Percentiles rank a stretch among this genome's conserved stretches.
Evolutionary conservation across 2,329 filamentous ascomycete species (phyloP).

Genomic region (Chaetomium sp.): DNA sequence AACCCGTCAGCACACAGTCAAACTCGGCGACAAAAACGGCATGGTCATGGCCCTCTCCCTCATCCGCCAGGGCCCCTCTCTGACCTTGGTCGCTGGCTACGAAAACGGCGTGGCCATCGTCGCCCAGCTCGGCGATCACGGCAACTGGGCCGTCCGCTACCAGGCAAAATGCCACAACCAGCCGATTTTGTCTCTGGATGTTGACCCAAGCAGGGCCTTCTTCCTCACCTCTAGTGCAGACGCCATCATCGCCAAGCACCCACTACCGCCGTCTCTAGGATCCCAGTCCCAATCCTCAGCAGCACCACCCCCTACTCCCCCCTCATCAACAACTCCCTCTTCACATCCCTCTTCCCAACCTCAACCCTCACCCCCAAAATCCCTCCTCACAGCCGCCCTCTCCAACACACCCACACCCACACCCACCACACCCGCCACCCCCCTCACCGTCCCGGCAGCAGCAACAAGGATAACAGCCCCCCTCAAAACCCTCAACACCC

Average conservation of each 20-base stretch:
- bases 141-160: constrained; percentile 51
- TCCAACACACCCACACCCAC: constrained; percentile 10
- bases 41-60: constrained; percentile 85
- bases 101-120: constrained; percentile 75
- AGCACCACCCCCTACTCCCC: not conserved
- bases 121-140: constrained; percentile 44
- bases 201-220: constrained; percentile 43
- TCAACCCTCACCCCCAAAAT: constrained; percentile 4
- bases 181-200: constrained; percentile 69
- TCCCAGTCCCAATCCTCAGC: not conserved
- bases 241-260: constrained; percentile 69
- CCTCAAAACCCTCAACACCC: constrained; percentile 61
- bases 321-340: not conserved
- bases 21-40: constrained; percentile 49
- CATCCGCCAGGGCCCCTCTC: constrained; percentile 41
- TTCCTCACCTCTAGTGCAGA: constrained; percentile 83
- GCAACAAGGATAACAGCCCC: too few species aligned
- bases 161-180: constrained; percentile 64
- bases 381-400: constrained; percentile 28
- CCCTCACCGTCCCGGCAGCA: not conserved
- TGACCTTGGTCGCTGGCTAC: constrained; percentile 70
- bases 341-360: not conserved
- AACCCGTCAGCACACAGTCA: constrained; percentile 55
- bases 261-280: constrained; percentile 41
- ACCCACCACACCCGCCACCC: constrained; percentile 11